Base-by-base conservation (phyloP, 495 filamentous ascomycete species). In the Thozetella sp. region DNA sequence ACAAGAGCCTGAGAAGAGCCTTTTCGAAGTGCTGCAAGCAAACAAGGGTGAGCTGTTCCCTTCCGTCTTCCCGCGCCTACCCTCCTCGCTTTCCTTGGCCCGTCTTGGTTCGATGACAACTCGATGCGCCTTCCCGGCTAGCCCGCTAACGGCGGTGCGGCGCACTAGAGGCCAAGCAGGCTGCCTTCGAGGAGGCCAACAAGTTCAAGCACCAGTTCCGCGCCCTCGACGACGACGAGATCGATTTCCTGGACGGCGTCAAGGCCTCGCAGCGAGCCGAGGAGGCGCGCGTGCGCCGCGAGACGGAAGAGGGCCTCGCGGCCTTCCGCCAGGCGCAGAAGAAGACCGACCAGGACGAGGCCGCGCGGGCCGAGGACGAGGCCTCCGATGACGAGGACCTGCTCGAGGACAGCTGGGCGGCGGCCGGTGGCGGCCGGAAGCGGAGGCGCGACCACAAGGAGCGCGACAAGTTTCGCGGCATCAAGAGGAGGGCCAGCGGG, bases 141-240 rank as follows among this genome's bases (percentile, higher is more conserved):
- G n/a, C n/a, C n/a, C n/a, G n/a, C n/a, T n/a, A n/a, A n/a, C n/a
- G n/a, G n/a, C n/a, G n/a, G n/a, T n/a, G n/a, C n/a, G n/a, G n/a
- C n/a, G n/a, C n/a, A n/a, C n/a, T n/a, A 95, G 93, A 90, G 70
- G 92, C 92, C 63, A 98, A 98, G 74, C 93, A 98, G 76, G 93
- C 96, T 67, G 93, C 92, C 53, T 97, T 97, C 72, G 94, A 97
- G 73, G 96, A 99, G 73, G 88, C 90, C 63, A 85, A 85, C 57
- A 85, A 88, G 59, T 72, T 99, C 50, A 90, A 90, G 72, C 97
- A 98, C 71, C 95, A 98, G 77, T 99, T 97, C 77, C 89, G 93
- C 55, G 84, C 92, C 10, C 84, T 99, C 37, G 93, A 98, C 67
- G 92, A 97, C 61, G 93, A 96, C 66, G 95, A 99, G 75, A 83